Conservation (phyloP, 768 basidiomycete genomes). For the Hortiboletus campestris region DNA sequence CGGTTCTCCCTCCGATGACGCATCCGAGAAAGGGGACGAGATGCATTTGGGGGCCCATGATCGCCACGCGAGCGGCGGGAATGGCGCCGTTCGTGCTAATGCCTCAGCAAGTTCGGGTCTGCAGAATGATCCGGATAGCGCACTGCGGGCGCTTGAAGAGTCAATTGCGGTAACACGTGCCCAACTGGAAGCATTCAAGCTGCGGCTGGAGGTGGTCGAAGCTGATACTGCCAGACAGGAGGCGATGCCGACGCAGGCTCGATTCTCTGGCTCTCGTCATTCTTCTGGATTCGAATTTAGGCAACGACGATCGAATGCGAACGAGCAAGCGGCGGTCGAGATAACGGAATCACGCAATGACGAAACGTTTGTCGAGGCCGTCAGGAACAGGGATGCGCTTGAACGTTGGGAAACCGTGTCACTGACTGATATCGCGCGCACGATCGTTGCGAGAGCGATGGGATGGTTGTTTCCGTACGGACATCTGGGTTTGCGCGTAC, state of each 20-base stretch:
- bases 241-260: not conserved
- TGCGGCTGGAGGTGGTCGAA: slow-evolving; percentile 30
- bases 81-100: not conserved
- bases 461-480: slow-evolving; percentile 27
- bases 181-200: slow-evolving; percentile 25
- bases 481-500: not conserved
- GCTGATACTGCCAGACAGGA: slow-evolving; percentile 19
- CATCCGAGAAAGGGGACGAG: not conserved
- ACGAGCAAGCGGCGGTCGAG: not conserved
- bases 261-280: not conserved
- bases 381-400: not conserved
- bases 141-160: slow-evolving; percentile 19
- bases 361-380: not conserved
- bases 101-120: not conserved
- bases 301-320: not conserved
- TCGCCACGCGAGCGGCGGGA: not conserved
- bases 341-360: not conserved
- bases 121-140: slow-evolving; percentile 3
- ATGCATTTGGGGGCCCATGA: not conserved
- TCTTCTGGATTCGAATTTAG: not conserved
- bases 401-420: slow-evolving; percentile 5
- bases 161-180: slow-evolving; percentile 25
- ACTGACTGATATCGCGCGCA: slow-evolving; percentile 10
- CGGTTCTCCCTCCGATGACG: slow-evolving; percentile 7
- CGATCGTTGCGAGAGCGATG: slow-evolving; percentile 16